phyloP scores from a whole-genome alignment of 139 green algal genomes.

The Yamagishiella unicocca region DNA sequence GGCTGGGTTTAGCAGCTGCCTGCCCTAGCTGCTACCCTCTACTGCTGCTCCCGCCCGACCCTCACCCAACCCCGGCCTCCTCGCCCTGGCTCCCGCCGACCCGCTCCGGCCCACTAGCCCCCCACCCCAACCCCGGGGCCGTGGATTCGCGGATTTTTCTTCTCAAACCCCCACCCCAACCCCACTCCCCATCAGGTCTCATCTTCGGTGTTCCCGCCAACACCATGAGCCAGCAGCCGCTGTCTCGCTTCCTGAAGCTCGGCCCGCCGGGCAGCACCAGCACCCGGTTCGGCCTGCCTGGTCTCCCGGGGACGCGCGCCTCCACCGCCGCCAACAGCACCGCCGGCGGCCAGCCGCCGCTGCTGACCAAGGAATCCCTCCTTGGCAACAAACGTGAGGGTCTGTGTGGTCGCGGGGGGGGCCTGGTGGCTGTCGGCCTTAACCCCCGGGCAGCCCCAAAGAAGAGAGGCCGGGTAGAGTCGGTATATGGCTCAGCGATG shows the following conservation, averaged over 20 bases:
- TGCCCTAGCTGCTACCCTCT: too few species aligned
- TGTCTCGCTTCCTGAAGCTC: conserved; percentile 44
- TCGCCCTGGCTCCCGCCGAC: too few species aligned
- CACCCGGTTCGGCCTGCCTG: neutral
- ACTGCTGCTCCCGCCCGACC: too few species aligned
- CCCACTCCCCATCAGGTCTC: conserved; percentile 10
- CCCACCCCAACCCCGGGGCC: too few species aligned
- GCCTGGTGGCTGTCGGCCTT: neutral
- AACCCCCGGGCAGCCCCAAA: too few species aligned
- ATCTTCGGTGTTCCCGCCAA: conserved; percentile 41
- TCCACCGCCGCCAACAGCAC: neutral
- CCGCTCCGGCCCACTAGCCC: too few species aligned
- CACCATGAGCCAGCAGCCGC: conserved; percentile 22
- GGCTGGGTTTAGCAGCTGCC: too few species aligned
- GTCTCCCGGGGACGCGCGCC: neutral
- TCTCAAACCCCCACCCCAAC: too few species aligned
- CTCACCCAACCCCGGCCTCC: too few species aligned
- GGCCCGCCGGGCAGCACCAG: neutral
- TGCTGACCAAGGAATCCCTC: conserved; percentile 24
- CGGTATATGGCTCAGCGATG: too few species aligned
- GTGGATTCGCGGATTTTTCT: too few species aligned
- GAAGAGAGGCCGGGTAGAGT: too few species aligned
- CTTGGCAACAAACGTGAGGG: conserved; percentile 31
- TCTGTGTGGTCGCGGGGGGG: neutral
- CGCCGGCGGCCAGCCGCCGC: neutral